These are phyloP conservation scores for Hymenoscyphus repandus DNA, from an alignment of 2,329 filamentous ascomycete genomes.

Conservation along the genomic window DNA sequence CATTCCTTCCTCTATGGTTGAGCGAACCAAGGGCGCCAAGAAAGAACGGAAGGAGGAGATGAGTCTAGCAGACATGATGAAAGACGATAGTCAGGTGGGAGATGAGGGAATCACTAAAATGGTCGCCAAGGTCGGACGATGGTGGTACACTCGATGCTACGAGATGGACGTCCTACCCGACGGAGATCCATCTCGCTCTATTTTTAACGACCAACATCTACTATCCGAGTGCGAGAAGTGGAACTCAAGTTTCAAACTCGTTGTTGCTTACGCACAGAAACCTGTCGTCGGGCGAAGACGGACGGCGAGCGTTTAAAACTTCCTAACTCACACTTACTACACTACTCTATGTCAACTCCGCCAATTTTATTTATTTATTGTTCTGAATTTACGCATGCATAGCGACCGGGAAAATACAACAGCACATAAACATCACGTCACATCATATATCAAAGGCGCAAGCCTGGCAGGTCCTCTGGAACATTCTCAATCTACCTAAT, in stretches of 20 bases:
- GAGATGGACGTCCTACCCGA: constrained; percentile 58
- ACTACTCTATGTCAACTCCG: background rate
- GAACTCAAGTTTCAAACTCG: constrained; percentile 80
- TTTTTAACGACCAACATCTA: constrained; percentile 73
- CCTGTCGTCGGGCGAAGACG: constrained; percentile 23
- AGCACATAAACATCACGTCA: background rate
- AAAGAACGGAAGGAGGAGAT: constrained; percentile 38
- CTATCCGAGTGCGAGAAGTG: constrained; percentile 81
- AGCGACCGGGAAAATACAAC: constrained; percentile 4
- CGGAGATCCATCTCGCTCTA: constrained; percentile 47
- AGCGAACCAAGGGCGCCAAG: constrained; percentile 16
- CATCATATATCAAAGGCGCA: constrained; percentile 6
- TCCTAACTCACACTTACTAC: background rate
- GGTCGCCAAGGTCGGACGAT: constrained; percentile 84
- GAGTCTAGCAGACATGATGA: constrained; percentile 67
- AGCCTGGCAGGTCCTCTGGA: constrained; percentile 3
- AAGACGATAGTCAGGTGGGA: constrained; percentile 60
- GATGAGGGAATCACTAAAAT: constrained; percentile 89
- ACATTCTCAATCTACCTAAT: background rate
- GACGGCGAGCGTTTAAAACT: constrained; percentile 23
- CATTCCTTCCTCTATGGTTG: constrained; percentile 31
- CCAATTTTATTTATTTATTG: background rate
- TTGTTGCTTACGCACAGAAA: constrained; percentile 70
- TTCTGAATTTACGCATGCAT: constrained; percentile 8
- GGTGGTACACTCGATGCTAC: constrained; percentile 96